Evolutionary conservation across 805 yeast species (phyloP).

Genomic region (Lipomyces chichibuensis): DNA sequence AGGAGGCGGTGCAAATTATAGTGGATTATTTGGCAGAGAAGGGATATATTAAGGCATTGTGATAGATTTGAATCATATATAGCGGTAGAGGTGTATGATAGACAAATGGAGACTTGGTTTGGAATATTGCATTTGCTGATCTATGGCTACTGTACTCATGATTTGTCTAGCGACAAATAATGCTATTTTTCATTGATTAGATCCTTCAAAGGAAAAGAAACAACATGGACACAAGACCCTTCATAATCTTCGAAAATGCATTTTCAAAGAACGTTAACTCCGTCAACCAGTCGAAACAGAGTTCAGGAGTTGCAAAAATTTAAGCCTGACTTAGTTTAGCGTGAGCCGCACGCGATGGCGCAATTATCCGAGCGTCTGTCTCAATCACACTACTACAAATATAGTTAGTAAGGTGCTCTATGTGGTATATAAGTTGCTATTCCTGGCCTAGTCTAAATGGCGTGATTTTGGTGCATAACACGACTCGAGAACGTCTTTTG

Average conservation of each 20-base stretch:
- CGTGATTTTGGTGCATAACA: slow-evolving; percentile 6
- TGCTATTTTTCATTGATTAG: no score
- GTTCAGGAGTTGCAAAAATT: background rate
- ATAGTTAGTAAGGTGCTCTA: background rate
- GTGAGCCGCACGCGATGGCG: slow-evolving; percentile 10
- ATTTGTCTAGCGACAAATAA: background rate
- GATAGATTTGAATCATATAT: background rate
- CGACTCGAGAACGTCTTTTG: background rate
- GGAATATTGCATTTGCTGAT: background rate
- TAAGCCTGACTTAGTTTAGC: background rate
- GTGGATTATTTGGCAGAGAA: slow-evolving; percentile 57
- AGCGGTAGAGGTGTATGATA: background rate
- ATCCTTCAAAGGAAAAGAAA: no score
- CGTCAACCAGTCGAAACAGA: background rate
- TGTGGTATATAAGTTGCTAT: background rate
- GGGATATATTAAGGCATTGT: slow-evolving; percentile 10
- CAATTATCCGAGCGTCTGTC: slow-evolving; percentile 2
- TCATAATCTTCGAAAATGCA: background rate
- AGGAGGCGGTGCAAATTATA: slow-evolving; percentile 77
- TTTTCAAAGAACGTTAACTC: background rate
- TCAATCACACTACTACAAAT: background rate
- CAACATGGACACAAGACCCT: background rate
- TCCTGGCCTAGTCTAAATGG: background rate
- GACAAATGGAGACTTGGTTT: background rate
- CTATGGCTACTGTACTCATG: background rate